phyloP scores from a whole-genome alignment of 371 early-diverging fungal genomes.

The Massospora cicadina region DNA sequence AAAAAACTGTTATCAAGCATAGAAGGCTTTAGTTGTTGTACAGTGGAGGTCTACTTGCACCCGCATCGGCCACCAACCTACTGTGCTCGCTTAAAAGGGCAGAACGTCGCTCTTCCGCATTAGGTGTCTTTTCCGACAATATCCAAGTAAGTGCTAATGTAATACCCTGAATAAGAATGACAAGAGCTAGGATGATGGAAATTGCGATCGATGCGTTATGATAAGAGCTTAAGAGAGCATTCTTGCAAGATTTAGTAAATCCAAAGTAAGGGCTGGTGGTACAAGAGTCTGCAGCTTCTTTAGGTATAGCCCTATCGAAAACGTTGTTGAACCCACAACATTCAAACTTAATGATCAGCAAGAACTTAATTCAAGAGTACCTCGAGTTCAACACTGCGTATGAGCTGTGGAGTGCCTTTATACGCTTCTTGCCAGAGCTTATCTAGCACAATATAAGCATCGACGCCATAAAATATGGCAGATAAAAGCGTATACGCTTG shows the following conservation, averaged over 20 bases:
- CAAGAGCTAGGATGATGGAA: not conserved
- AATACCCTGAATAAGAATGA: not conserved
- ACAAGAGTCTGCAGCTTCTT: conserved; percentile 7
- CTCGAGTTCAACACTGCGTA: conserved; percentile 12
- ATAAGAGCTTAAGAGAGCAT: not conserved
- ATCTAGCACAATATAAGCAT: conserved; percentile 4
- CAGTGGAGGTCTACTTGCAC: too few relatives aligned
- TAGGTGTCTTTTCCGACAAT: conserved; percentile 3
- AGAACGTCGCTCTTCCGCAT: too few relatives aligned
- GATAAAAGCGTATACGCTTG: not conserved
- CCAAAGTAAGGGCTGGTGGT: conserved; percentile 9
- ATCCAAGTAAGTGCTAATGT: conserved; percentile 5
- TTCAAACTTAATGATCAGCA: conserved; percentile 9
- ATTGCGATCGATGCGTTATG: not conserved
- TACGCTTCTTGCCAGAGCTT: conserved; percentile 12
- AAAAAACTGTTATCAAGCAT: too few relatives aligned
- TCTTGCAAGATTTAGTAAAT: conserved; percentile 11
- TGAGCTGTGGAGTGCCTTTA: conserved; percentile 3
- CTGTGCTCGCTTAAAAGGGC: too few relatives aligned
- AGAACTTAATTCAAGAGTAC: not conserved
- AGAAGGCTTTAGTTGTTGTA: too few relatives aligned
- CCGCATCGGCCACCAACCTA: too few relatives aligned
- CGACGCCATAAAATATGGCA: not conserved
- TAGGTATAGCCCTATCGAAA: conserved; percentile 12
- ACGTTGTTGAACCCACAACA: conserved; percentile 13